Conservation (phyloP, 2,329 filamentous ascomycete species). For the Diplodia sapinea region DNA sequence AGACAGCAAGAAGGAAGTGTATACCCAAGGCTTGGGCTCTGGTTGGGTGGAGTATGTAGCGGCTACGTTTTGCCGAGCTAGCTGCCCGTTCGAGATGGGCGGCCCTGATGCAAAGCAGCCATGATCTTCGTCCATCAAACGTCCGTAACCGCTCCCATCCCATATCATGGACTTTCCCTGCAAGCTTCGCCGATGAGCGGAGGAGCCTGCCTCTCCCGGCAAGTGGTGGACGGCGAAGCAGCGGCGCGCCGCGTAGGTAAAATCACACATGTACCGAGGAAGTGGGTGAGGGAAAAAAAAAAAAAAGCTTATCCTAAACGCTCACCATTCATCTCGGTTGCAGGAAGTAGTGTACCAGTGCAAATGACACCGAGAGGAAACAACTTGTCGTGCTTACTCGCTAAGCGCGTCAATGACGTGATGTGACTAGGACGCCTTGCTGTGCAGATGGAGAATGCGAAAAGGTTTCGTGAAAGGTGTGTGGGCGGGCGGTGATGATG, state of each 20-base stretch:
- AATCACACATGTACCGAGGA: not conserved
- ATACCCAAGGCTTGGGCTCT: not conserved
- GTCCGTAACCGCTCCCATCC: not conserved
- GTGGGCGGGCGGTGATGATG: conserved; percentile 1
- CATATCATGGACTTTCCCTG: not conserved
- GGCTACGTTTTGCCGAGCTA: not conserved
- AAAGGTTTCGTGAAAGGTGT: not conserved
- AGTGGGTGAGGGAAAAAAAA: not conserved
- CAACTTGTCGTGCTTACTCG: not conserved
- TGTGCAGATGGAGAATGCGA: not conserved
- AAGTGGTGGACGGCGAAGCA: not conserved
- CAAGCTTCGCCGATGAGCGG: not conserved
- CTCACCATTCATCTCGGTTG: conserved; percentile 13
- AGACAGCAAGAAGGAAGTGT: not conserved
- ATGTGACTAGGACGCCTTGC: conserved; percentile 11
- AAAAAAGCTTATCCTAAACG: not conserved
- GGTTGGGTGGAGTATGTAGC: not conserved
- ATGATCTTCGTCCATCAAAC: not conserved
- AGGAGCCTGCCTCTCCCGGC: not conserved
- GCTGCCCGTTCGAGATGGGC: not conserved
- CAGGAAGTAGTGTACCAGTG: not conserved
- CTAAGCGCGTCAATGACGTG: conserved; percentile 9
- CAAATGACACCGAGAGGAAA: not conserved
- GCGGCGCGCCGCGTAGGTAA: not conserved
- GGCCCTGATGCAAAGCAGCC: not conserved